Evolutionary conservation across 2,329 filamentous ascomycete species (phyloP).

Genomic region (Fonsecaea pedrosoi): DNA sequence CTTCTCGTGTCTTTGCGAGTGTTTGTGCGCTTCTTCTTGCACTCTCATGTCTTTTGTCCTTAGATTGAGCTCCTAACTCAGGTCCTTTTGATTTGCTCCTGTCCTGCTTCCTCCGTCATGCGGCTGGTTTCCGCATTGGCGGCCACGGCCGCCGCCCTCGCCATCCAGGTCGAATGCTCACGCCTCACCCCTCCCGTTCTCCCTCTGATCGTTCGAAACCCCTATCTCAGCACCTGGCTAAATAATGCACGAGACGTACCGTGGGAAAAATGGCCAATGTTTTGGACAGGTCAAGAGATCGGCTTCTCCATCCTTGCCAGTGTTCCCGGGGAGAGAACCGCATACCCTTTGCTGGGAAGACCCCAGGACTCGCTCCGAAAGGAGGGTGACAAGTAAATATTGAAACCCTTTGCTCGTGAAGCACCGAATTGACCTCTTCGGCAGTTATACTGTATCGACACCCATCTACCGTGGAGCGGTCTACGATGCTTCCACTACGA

Average conservation of each 20-base stretch:
- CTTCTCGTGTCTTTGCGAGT: slow-evolving; percentile 1
- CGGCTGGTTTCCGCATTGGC: slow-evolving; percentile 39
- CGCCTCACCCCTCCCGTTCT: slow-evolving; percentile 64
- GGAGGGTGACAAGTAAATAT: slow-evolving; percentile 66
- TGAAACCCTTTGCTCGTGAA: slow-evolving; percentile 44
- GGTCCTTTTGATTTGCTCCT: neutral
- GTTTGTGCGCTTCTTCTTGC: neutral
- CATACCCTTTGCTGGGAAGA: slow-evolving; percentile 70
- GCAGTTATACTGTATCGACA: slow-evolving; percentile 64
- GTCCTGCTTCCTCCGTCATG: slow-evolving; percentile 31
- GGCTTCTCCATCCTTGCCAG: slow-evolving; percentile 69
- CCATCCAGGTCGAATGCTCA: slow-evolving; percentile 32
- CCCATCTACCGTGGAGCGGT: slow-evolving; percentile 66
- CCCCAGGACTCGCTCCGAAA: slow-evolving; percentile 69
- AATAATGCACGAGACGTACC: slow-evolving; percentile 72
- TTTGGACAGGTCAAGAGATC: slow-evolving; percentile 75
- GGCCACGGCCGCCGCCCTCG: slow-evolving; percentile 30
- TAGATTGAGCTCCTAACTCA: neutral
- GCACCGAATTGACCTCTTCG: slow-evolving; percentile 8
- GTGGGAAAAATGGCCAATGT: slow-evolving; percentile 87
- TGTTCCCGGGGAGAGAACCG: slow-evolving; percentile 63
- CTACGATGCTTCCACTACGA: slow-evolving; percentile 74
- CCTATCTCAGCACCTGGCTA: slow-evolving; percentile 76
- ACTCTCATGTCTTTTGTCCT: slow-evolving; percentile 1
- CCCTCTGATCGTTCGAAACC: slow-evolving; percentile 75